phyloP scores from a whole-genome alignment of 139 green algal genomes.

The Penium margaritaceum region DNA sequence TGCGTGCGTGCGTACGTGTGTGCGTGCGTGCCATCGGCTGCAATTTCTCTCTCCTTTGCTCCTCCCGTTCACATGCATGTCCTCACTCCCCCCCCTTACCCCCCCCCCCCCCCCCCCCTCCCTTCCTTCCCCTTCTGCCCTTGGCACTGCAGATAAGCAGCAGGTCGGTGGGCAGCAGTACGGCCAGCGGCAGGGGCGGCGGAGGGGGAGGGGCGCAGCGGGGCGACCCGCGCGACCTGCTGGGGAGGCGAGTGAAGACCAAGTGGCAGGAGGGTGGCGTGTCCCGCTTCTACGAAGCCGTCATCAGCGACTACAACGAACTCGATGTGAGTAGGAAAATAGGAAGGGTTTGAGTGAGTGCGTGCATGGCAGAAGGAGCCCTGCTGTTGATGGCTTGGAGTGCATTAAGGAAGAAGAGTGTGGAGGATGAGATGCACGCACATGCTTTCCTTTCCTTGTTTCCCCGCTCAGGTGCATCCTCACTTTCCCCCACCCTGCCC shows the following conservation, averaged over 20 bases:
- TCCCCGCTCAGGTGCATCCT: too few relatives aligned
- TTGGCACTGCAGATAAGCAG: not conserved
- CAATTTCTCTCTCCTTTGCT: too few relatives aligned
- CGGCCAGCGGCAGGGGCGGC: not conserved
- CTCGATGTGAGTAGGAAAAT: too few relatives aligned
- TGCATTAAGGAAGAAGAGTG: too few relatives aligned
- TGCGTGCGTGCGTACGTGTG: too few relatives aligned
- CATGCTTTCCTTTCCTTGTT: too few relatives aligned
- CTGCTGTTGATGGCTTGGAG: too few relatives aligned
- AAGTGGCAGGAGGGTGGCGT: conserved; percentile 13
- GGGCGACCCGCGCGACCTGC: conserved; percentile 4
- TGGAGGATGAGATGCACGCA: too few relatives aligned
- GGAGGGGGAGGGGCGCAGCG: not conserved
- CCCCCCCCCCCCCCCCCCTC: not conserved
- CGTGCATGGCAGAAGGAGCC: too few relatives aligned
- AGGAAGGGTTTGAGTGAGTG: too few relatives aligned
- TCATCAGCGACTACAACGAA: conserved; percentile 15
- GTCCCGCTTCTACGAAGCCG: conserved; percentile 22
- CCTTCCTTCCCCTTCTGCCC: not conserved
- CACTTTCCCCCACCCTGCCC: too few relatives aligned
- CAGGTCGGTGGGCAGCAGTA: not conserved
- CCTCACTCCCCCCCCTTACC: not conserved
- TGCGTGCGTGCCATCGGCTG: too few relatives aligned
- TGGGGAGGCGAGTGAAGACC: conserved; percentile 11
- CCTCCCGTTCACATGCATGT: not conserved